A percentile compares a stretch with the other conserved stretches of the same genome.
Conservation (phyloP, 345 rosid genomes). For the Populus tremula region DNA sequence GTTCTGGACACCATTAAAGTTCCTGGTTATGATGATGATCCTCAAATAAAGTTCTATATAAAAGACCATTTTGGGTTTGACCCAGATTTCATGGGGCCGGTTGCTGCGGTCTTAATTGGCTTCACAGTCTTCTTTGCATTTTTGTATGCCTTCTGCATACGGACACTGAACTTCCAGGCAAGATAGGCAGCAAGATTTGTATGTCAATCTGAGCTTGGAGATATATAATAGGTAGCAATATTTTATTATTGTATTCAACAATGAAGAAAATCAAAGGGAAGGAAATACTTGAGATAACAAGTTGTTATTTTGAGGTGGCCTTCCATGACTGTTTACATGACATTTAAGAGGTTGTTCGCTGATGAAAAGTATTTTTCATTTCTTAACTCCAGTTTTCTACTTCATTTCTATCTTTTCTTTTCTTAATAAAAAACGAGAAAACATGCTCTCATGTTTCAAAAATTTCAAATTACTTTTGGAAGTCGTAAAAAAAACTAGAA, state of each 20-base stretch:
- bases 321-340: too few species aligned
- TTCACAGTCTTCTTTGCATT: conserved; percentile 64
- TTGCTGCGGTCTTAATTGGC: conserved; percentile 59
- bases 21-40: conserved; percentile 34
- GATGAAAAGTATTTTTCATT: too few species aligned
- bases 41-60: conserved; percentile 43
- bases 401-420: too few species aligned
- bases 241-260: background rate
- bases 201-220: background rate
- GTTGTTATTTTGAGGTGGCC: too few species aligned
- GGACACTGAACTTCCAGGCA: conserved; percentile 71
- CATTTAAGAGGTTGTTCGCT: too few species aligned
- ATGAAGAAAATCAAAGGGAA: too few species aligned
- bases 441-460: too few species aligned
- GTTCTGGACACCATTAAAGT: conserved; percentile 34
- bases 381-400: too few species aligned
- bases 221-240: too few species aligned
- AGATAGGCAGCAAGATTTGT: conserved; percentile 32
- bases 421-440: too few species aligned
- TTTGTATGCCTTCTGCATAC: conserved; percentile 67
- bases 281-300: too few species aligned
- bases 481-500: background rate
- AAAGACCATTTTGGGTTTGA: conserved; percentile 54
- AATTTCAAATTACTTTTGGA: background rate
- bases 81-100: conserved; percentile 61